Evolutionary conservation across 169 alveolate species (phyloP).

Genomic region (Plasmodium inui): DNA sequence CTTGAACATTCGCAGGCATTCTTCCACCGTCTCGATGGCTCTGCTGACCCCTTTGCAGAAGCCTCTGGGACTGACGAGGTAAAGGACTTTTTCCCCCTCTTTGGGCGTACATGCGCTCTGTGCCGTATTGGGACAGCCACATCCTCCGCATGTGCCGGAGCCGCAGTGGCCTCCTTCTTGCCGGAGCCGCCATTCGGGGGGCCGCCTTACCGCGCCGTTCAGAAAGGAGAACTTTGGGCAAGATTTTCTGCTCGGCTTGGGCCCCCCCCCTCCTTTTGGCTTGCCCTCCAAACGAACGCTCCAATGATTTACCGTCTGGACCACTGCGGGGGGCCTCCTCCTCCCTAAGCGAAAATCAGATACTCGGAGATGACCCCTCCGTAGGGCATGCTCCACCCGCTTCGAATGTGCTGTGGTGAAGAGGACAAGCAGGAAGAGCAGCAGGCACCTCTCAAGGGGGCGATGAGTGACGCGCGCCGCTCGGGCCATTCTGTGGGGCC

Average conservation of each 20-base stretch:
- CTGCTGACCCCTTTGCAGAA: slow-evolving; percentile 90
- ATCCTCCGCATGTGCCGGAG: not conserved
- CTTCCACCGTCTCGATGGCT: slow-evolving; percentile 89
- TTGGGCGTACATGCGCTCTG: not conserved
- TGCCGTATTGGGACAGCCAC: not conserved
- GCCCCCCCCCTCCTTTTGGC: not conserved
- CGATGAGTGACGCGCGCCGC: not conserved
- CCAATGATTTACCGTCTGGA: not conserved
- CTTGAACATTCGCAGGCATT: slow-evolving; percentile 84
- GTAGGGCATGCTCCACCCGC: not conserved
- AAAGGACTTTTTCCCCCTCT: slow-evolving; percentile 57
- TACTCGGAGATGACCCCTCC: not conserved
- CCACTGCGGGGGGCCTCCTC: not conserved
- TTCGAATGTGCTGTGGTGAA: not conserved
- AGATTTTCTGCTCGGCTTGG: not conserved
- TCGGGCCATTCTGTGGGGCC: not conserved
- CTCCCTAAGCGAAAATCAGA: not conserved
- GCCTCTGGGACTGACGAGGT: slow-evolving; percentile 86
- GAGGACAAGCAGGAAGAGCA: not conserved
- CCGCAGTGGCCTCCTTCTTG: not conserved
- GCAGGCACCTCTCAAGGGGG: not conserved
- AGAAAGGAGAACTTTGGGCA: not conserved
- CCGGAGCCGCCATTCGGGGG: not conserved
- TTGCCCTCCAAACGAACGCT: not conserved
- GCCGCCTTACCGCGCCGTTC: not conserved